Evolutionary conservation across 495 filamentous ascomycete species (phyloP).

Genomic region (Amorphotheca resinae): DNA sequence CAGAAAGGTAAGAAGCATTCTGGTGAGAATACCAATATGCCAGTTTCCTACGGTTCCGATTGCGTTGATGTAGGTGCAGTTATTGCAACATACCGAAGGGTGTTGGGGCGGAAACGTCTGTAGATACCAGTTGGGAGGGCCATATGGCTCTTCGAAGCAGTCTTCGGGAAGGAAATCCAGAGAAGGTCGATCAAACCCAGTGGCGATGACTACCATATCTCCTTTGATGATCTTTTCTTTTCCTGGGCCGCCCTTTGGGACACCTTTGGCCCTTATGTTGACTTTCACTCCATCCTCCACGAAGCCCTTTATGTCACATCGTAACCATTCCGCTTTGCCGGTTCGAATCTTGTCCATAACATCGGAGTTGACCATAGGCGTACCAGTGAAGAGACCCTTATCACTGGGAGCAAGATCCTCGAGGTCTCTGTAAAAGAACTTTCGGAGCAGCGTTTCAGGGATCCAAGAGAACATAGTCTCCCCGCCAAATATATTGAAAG

Average conservation of each 20-base stretch:
- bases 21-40: constrained; percentile 81
- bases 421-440: constrained; percentile 80
- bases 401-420: constrained; percentile 56
- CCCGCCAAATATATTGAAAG: constrained; percentile 67
- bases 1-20: constrained; percentile 76
- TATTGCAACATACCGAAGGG: constrained; percentile 60
- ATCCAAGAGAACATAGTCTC: constrained; percentile 67
- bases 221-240: constrained; percentile 46
- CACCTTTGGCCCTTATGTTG: constrained; percentile 57
- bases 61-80: constrained; percentile 63
- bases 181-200: constrained; percentile 62
- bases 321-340: constrained; percentile 65
- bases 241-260: constrained; percentile 62
- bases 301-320: constrained; percentile 62
- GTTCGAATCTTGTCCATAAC: constrained; percentile 66
- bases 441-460: constrained; percentile 59
- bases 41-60: constrained; percentile 77
- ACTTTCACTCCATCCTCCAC: constrained; percentile 52
- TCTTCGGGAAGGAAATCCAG: constrained; percentile 61
- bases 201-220: constrained; percentile 75
- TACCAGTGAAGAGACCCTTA: constrained; percentile 66
- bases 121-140: constrained; percentile 77
- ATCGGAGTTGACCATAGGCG: constrained; percentile 77
- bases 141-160: constrained; percentile 57
- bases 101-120: constrained; percentile 64